A percentile compares a stretch with the other conserved stretches of the same genome.
Evolutionary conservation across 2,329 filamentous ascomycete genomes (phyloP).

Genomic region (Teratosphaeria pseudoeucalypti): DNA sequence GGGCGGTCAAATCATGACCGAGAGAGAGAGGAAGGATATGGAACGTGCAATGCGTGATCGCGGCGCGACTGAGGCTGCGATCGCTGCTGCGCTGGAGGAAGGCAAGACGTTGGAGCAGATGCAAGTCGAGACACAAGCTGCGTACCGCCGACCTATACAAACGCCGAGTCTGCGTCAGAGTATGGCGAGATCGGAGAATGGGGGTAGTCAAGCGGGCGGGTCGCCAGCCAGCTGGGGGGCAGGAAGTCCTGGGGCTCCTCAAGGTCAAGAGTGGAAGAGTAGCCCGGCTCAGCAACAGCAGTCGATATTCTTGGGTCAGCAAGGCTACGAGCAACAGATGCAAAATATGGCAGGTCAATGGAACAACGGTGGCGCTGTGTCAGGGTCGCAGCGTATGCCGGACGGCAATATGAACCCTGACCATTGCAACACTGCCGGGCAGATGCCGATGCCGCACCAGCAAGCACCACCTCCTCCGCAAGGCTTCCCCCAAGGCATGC

Average conservation of each 20-base stretch:
- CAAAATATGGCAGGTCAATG: background rate
- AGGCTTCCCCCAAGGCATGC: constrained; percentile 1
- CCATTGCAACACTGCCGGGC: background rate
- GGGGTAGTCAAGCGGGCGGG: background rate
- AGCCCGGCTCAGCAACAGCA: constrained; percentile 5
- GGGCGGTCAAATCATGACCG: constrained; percentile 33
- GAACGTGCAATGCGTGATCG: constrained; percentile 12
- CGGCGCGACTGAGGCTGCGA: constrained; percentile 11
- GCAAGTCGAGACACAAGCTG: constrained; percentile 25
- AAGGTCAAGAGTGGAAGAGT: constrained; percentile 6
- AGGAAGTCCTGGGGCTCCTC: constrained; percentile 11
- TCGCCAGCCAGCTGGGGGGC: constrained; percentile 17
- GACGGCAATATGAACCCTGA: background rate
- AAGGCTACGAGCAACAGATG: background rate
- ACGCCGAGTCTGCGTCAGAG: constrained; percentile 22
- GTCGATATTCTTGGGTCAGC: background rate
- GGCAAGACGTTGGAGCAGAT: constrained; percentile 26
- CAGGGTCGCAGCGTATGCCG: background rate
- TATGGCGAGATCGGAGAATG: constrained; percentile 3
- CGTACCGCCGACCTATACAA: constrained; percentile 23
- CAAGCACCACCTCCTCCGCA: background rate
- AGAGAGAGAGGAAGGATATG: constrained; percentile 23
- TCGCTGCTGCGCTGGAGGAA: constrained; percentile 19
- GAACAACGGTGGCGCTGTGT: background rate
- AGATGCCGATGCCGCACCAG: background rate